phyloP scores from a whole-genome alignment of 805 yeast species.

The Starmerella stigmatis region DNA sequence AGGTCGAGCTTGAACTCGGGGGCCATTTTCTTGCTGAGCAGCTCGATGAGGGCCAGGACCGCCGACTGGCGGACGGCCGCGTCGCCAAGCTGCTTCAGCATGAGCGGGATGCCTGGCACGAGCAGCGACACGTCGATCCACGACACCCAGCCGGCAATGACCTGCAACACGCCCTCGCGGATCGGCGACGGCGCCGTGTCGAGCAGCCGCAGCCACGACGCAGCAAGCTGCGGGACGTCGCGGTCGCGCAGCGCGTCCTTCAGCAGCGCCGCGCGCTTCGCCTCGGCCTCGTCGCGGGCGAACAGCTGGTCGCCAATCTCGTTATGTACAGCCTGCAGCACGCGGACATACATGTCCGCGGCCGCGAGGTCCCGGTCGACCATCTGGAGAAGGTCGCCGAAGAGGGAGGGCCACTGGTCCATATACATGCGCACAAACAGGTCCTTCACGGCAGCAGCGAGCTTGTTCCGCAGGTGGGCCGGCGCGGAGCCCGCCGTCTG shows the following conservation, averaged over 20 bases:
- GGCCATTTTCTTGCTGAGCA: constrained; percentile 68
- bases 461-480: constrained; percentile 45
- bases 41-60: constrained; percentile 46
- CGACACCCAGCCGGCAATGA: constrained; percentile 75
- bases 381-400: constrained; percentile 38
- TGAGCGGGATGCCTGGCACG: constrained; percentile 41
- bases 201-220: constrained; percentile 20
- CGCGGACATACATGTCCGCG: constrained; percentile 64
- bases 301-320: constrained; percentile 91
- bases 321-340: constrained; percentile 64
- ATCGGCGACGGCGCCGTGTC: constrained; percentile 32
- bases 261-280: constrained; percentile 55
- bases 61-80: constrained; percentile 43
- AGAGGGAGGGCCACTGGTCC: constrained; percentile 41
- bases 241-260: constrained; percentile 73
- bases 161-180: constrained; percentile 47
- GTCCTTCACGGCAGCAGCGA: constrained; percentile 45
- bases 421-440: constrained; percentile 43
- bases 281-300: constrained; percentile 47
- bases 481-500: constrained; percentile 26
- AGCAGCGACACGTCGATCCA: constrained; percentile 85
- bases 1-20: constrained; percentile 61
- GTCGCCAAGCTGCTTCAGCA: constrained; percentile 48
- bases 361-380: constrained; percentile 35
- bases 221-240: constrained; percentile 45